Conservation (phyloP, 495 filamentous ascomycete species). For the Amphirosellinia nigrospora region DNA sequence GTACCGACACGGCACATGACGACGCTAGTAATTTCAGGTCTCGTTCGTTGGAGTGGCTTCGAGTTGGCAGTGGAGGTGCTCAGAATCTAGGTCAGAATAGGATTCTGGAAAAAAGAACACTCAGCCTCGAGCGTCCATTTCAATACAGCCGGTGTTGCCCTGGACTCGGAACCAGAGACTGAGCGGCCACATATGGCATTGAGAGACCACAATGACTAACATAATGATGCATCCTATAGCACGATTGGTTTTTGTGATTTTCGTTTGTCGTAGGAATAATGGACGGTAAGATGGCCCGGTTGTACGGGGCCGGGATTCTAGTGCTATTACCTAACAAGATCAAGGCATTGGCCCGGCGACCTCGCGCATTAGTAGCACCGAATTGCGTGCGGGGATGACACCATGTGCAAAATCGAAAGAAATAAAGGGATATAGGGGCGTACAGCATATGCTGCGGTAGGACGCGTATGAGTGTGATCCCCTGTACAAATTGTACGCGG, state of each 20-base stretch:
- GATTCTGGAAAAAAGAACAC: slow-evolving; percentile 10
- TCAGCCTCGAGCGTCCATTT: slow-evolving; percentile 19
- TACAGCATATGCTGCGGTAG: slow-evolving; percentile 9
- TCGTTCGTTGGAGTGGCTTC: not conserved
- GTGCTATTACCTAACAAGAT: slow-evolving; percentile 32
- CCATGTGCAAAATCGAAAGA: slow-evolving; percentile 20
- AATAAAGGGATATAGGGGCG: slow-evolving; percentile 5
- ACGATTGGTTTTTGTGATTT: slow-evolving; percentile 25
- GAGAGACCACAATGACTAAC: slow-evolving; percentile 26
- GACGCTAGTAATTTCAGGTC: not conserved
- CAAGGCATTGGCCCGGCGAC: slow-evolving; percentile 28
- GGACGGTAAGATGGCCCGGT: slow-evolving; percentile 15
- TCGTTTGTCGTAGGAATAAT: slow-evolving; percentile 22
- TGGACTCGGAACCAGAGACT: slow-evolving; percentile 17
- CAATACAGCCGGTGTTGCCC: slow-evolving; percentile 23
- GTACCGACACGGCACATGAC: slow-evolving; percentile 29
- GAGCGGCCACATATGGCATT: slow-evolving; percentile 21
- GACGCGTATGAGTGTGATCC: slow-evolving; percentile 17
- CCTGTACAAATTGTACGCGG: slow-evolving; percentile 10
- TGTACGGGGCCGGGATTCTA: slow-evolving; percentile 21
- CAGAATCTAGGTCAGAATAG: slow-evolving; percentile 10
- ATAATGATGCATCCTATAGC: slow-evolving; percentile 16
- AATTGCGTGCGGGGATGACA: slow-evolving; percentile 30
- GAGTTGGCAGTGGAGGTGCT: not conserved
- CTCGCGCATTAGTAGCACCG: slow-evolving; percentile 32